Conservation (phyloP, 495 filamentous ascomycete genomes). For the Daldinia decipiens region DNA sequence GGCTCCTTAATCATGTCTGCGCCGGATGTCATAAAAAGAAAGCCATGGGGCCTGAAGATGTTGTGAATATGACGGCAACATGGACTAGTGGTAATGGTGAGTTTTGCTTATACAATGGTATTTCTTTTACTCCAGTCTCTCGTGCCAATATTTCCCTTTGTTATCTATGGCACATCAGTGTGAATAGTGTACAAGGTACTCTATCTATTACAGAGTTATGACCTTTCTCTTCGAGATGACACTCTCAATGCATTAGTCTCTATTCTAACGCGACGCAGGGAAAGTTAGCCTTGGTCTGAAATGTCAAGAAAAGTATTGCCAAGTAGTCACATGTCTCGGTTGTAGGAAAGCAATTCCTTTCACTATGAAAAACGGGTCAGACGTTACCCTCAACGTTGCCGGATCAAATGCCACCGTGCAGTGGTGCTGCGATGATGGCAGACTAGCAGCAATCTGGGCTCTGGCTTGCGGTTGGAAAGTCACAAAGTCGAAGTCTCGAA, state of each 20-base stretch:
- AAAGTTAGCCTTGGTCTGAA: constrained; percentile 22
- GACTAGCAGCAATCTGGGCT: constrained; percentile 49
- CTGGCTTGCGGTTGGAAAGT: constrained; percentile 47
- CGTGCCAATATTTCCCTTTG: too few species aligned
- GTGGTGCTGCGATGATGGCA: constrained; percentile 51
- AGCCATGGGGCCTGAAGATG: not conserved
- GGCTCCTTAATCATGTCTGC: constrained; percentile 12
- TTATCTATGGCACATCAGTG: too few species aligned
- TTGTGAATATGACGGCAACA: constrained; percentile 24
- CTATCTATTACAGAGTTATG: too few species aligned
- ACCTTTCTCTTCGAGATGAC: not conserved
- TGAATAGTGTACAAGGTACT: not conserved
- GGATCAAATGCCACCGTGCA: constrained; percentile 18
- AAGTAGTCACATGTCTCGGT: constrained; percentile 23
- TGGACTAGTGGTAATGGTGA: constrained; percentile 20
- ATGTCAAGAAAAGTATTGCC: constrained; percentile 18
- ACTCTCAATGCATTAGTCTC: not conserved
- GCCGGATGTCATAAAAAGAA: constrained; percentile 16
- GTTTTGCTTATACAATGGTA: not conserved
- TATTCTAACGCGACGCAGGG: constrained; percentile 17
- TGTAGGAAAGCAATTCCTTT: constrained; percentile 16
- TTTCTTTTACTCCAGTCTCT: not conserved
- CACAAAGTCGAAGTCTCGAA: constrained; percentile 3
- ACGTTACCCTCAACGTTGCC: not conserved
- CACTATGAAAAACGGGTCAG: too few species aligned